Evolutionary conservation across 306 rosid genomes (phyloP), one percentile per base, ranked within the genome.

Genomic region (Cucumis cinereus): DNA sequence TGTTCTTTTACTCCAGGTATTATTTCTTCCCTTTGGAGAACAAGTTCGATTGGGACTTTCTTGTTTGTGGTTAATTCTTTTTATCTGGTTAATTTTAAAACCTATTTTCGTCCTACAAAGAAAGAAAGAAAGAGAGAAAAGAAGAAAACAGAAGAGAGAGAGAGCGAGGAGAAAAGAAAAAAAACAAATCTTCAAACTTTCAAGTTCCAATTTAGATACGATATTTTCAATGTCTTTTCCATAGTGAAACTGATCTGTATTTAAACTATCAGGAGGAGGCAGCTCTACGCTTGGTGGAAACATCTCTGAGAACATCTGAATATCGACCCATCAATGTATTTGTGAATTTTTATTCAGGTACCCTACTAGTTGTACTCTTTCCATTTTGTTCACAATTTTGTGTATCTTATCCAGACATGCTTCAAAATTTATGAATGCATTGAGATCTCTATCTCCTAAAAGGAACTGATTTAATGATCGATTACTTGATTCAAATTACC

Each of bases 281-380:
- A 12, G 93, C 97, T 59, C 26, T 90, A 84, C 90, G 97, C 75
- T 74, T 91, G 78, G 97, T 87, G 77, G 89, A 84, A 82, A 63
- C 93, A 76, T 87, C 96, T 45, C 74, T 87, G 45, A 74, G 87
- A 71, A 91, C 94, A 68, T 84, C 91, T 7, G 96, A 91, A 77
- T 87, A 90, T 84, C 90, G 98, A 24, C 94, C 97, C 36, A 86
- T 91, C 87, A 91, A 85, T 80, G 62, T 93, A 79, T 91, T 88
- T 35, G 88, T 93, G 73, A 87, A 90, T 77, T 93, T 86, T 81
- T 93, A 91, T 82, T 91, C 98, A 84, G 97, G 98, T 91, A 82
- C 58, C 79, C 35, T 20, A 41, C 36, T 36, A 54, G 11, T 69
- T 45, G 22, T 45, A 70, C 75, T 50, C 14, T 70, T 47, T 55